phyloP scores from a whole-genome alignment of 2,329 filamentous ascomycete species.

The Trichoderma cornu-damae region DNA sequence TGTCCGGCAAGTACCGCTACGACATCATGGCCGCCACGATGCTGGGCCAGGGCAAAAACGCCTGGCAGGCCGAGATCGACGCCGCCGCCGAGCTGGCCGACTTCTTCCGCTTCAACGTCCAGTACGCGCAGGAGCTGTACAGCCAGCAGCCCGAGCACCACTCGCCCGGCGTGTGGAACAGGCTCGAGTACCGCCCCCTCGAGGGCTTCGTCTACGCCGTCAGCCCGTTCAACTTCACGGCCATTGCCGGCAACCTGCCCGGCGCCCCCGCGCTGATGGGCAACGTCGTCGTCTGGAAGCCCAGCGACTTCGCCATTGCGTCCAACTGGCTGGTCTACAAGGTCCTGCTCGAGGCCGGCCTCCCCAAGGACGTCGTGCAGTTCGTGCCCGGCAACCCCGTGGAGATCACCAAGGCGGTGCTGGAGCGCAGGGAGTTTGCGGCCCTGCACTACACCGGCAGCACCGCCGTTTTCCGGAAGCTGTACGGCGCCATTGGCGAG shows the following conservation, averaged over 20 bases:
- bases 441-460: conserved; percentile 94
- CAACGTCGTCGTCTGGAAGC: conserved; percentile 96
- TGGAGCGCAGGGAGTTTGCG: conserved; percentile 75
- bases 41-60: conserved; percentile 95
- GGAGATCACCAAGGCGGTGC: conserved; percentile 71
- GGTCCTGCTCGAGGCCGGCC: conserved; percentile 84
- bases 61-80: conserved; percentile 99
- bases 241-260: conserved; percentile 82
- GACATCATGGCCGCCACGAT: conserved; percentile 96
- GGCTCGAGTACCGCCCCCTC: conserved; percentile 80
- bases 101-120: conserved; percentile 90
- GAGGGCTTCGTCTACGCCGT: conserved; percentile 96
- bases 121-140: conserved; percentile 89
- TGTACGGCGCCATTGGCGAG: conserved; percentile 80
- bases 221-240: conserved; percentile 95
- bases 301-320: conserved; percentile 82
- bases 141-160: conserved; percentile 81
- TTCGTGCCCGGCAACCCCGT: conserved; percentile 87
- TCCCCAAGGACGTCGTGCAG: conserved; percentile 86
- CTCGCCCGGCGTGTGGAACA: conserved; percentile 81
- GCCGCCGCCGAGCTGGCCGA: conserved; percentile 87
- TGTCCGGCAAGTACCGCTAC: conserved; percentile 89
- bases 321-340: conserved; percentile 88
- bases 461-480: conserved; percentile 81
- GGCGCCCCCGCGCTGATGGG: conserved; percentile 81